These are phyloP conservation scores for Chamaecyparis obtusa DNA, from an alignment of 75 land plant genomes.

Conservation along the genomic window DNA sequence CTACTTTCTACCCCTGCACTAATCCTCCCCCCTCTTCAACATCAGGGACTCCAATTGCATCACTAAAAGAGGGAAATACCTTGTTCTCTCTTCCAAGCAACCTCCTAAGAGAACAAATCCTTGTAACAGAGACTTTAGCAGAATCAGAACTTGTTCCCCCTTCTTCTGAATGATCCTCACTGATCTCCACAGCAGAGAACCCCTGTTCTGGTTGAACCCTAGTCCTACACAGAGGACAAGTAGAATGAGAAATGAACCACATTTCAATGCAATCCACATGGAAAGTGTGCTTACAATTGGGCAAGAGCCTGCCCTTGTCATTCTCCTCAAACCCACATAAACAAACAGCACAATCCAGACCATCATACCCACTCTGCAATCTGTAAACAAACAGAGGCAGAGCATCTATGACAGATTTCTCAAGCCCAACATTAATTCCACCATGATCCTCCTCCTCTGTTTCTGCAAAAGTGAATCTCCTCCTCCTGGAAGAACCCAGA, in stretches of 20 bases:
- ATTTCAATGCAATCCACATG: constrained; percentile 61
- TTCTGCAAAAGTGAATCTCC: not conserved
- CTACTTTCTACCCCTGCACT: not conserved
- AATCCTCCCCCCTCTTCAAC: not conserved
- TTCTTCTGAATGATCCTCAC: not conserved
- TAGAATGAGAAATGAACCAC: constrained; percentile 61
- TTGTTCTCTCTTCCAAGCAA: not conserved
- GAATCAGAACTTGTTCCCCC: not conserved
- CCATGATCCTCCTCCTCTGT: not conserved
- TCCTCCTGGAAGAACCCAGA: not conserved
- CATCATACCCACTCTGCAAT: not conserved
- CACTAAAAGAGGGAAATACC: not conserved
- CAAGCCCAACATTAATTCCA: constrained; percentile 30
- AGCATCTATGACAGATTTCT: constrained; percentile 24
- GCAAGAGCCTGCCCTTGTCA: constrained; percentile 41
- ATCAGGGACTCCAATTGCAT: not conserved
- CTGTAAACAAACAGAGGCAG: constrained; percentile 49
- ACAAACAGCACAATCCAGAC: constrained; percentile 56
- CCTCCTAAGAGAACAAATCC: not conserved
- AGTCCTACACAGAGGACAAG: constrained; percentile 63
- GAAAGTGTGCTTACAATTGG: constrained; percentile 55
- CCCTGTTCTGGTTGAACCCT: not conserved
- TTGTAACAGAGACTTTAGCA: not conserved
- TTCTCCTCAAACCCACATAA: constrained; percentile 53
- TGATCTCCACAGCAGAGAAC: too few species aligned